phyloP scores from a whole-genome alignment of 495 filamentous ascomycete genomes.

The Daldinia childiae region DNA sequence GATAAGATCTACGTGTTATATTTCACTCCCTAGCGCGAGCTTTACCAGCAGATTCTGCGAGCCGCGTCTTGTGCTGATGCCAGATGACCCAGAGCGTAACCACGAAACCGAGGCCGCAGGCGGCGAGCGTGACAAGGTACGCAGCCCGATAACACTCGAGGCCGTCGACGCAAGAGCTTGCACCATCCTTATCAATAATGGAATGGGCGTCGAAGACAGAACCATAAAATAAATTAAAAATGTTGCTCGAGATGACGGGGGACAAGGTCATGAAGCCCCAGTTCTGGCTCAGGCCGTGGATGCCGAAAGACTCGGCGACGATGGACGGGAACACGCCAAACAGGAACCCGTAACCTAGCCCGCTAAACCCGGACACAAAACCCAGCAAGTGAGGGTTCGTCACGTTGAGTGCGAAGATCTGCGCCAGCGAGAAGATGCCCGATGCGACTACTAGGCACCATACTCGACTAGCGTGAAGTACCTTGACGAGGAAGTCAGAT shows the following conservation, averaged over 20 bases:
- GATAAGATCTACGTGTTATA: neutral
- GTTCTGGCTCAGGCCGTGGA: constrained; percentile 86
- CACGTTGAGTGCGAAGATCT: constrained; percentile 81
- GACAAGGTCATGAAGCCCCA: constrained; percentile 95
- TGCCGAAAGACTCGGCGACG: constrained; percentile 89
- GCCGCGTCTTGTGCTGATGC: constrained; percentile 60
- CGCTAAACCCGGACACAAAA: constrained; percentile 82
- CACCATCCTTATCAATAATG: constrained; percentile 70
- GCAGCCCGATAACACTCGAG: constrained; percentile 82
- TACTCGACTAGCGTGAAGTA: constrained; percentile 78
- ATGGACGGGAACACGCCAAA: constrained; percentile 96
- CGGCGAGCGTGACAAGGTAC: constrained; percentile 82
- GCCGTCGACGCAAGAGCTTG: constrained; percentile 79
- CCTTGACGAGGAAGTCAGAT: constrained; percentile 87
- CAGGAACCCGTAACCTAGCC: constrained; percentile 90
- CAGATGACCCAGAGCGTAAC: constrained; percentile 81
- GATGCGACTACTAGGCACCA: constrained; percentile 88
- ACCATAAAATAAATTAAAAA: constrained; percentile 93
- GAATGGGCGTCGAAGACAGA: constrained; percentile 82
- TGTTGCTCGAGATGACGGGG: constrained; percentile 83
- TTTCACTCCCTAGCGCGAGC: constrained; percentile 30
- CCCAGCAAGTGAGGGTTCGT: constrained; percentile 80
- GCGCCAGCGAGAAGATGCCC: constrained; percentile 79
- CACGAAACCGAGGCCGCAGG: constrained; percentile 72
- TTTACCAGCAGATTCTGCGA: constrained; percentile 50